phyloP scores from a whole-genome alignment of 2,329 filamentous ascomycete species.

The Arachnomyces sp. region DNA sequence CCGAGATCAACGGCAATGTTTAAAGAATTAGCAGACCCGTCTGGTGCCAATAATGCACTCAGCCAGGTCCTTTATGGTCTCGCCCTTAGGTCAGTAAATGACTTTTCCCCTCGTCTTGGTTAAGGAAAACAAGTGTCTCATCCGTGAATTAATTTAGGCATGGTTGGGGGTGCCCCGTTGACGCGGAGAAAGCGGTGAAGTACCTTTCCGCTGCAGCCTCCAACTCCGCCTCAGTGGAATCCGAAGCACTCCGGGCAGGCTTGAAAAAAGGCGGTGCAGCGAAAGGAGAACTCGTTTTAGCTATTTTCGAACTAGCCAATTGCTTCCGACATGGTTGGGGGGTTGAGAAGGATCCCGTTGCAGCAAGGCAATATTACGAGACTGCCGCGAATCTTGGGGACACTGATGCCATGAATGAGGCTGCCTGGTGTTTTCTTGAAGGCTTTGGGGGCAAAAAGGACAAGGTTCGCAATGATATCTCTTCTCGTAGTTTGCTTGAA shows the following conservation, averaged over 20 bases:
- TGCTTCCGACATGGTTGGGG: conserved; percentile 92
- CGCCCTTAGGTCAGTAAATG: conserved; percentile 62
- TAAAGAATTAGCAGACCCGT: conserved; percentile 70
- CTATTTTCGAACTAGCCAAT: conserved; percentile 78
- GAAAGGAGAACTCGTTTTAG: conserved; percentile 91
- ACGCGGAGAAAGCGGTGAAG: conserved; percentile 65
- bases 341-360: conserved; percentile 73
- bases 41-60: conserved; percentile 81
- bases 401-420: conserved; percentile 95
- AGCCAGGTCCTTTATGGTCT: conserved; percentile 95
- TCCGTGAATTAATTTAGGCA: conserved; percentile 51
- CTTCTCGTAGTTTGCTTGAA: conserved; percentile 1
- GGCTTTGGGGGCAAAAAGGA: conserved; percentile 98
- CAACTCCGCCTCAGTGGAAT: conserved; percentile 82
- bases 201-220: conserved; percentile 84
- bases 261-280: conserved; percentile 89
- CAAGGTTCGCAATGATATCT: conserved; percentile 64
- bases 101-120: conserved; percentile 6
- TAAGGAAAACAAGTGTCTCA: conserved; percentile 1
- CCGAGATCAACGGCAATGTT: conserved; percentile 78
- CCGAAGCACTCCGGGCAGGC: conserved; percentile 74
- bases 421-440: conserved; percentile 89
- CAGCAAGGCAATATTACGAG: conserved; percentile 89
- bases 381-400: conserved; percentile 95
- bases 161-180: conserved; percentile 78